These are phyloP conservation scores for Psilocybe tampanensis DNA, from an alignment of 768 basidiomycete genomes.

Conservation along the genomic window DNA sequence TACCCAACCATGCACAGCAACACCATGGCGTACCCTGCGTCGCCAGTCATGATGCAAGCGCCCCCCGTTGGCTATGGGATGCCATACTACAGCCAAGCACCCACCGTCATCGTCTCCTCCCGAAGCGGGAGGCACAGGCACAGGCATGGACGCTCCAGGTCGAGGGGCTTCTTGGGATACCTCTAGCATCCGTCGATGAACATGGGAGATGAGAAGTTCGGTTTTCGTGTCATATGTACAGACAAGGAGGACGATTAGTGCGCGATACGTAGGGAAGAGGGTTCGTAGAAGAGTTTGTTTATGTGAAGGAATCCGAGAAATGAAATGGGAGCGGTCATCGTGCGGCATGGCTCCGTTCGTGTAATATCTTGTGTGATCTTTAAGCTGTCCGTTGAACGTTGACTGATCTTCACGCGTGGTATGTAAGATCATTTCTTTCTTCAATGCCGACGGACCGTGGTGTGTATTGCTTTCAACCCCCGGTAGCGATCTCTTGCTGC, in stretches of 20 bases:
- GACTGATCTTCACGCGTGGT: not conserved
- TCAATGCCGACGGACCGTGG: too few relatives aligned
- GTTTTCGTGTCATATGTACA: slow-evolving; percentile 9
- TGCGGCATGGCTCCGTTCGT: slow-evolving; percentile 20
- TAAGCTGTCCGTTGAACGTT: not conserved
- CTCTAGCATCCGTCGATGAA: slow-evolving; percentile 18
- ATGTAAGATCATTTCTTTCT: too few relatives aligned
- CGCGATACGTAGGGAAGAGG: not conserved
- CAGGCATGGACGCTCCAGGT: slow-evolving; percentile 15
- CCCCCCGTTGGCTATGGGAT: slow-evolving; percentile 15
- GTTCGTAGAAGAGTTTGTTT: not conserved
- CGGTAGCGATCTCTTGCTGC: too few relatives aligned
- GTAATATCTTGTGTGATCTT: slow-evolving; percentile 10
- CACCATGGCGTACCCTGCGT: slow-evolving; percentile 21
- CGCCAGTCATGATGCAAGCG: slow-evolving; percentile 18
- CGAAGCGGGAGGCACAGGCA: slow-evolving; percentile 17
- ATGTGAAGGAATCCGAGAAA: slow-evolving; percentile 12
- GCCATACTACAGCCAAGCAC: slow-evolving; percentile 20
- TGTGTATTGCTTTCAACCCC: too few relatives aligned
- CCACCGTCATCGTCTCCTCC: slow-evolving; percentile 25
- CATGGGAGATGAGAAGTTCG: slow-evolving; percentile 6
- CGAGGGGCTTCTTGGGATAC: slow-evolving; percentile 26
- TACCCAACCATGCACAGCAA: slow-evolving; percentile 27
- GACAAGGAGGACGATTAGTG: not conserved
- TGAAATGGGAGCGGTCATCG: slow-evolving; percentile 19